A percentile compares a stretch with the other conserved stretches of the same genome.
Evolutionary conservation across 495 filamentous ascomycete genomes (phyloP).

Genomic region (Pyronema omphalodes): DNA sequence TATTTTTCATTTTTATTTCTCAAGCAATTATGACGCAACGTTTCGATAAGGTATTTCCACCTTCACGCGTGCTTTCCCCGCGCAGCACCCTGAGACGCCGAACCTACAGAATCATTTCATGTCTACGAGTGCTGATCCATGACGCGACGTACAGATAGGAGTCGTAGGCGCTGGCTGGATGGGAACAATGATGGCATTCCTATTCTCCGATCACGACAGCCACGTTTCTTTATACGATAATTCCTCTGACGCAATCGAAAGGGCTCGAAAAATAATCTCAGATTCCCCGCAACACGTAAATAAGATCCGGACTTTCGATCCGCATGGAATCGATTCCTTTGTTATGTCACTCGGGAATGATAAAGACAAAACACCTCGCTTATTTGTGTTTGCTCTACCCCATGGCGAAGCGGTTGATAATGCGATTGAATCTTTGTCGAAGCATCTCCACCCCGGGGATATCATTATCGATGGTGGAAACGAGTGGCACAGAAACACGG

Average conservation of each 20-base stretch:
- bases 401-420: constrained; percentile 51
- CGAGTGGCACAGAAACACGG: constrained; percentile 50
- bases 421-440: constrained; percentile 40
- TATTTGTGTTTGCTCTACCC: constrained; percentile 50
- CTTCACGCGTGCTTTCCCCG: not conserved
- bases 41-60: not conserved
- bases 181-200: constrained; percentile 47
- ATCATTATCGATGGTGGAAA: constrained; percentile 58
- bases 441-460: constrained; percentile 40
- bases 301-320: not conserved
- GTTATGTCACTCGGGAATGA: constrained; percentile 11
- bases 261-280: not conserved
- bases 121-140: not conserved
- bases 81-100: not conserved
- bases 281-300: not conserved
- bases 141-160: constrained; percentile 28
- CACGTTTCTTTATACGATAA: constrained; percentile 45
- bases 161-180: constrained; percentile 49
- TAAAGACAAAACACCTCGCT: constrained; percentile 17
- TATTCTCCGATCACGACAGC: constrained; percentile 43
- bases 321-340: constrained; percentile 10
- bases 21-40: not conserved
- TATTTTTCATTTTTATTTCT: not conserved
- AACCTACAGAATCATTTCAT: too few relatives aligned
- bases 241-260: constrained; percentile 26